Conservation (phyloP, 352 stramenopile species). For the Plasmopara viticola region DNA sequence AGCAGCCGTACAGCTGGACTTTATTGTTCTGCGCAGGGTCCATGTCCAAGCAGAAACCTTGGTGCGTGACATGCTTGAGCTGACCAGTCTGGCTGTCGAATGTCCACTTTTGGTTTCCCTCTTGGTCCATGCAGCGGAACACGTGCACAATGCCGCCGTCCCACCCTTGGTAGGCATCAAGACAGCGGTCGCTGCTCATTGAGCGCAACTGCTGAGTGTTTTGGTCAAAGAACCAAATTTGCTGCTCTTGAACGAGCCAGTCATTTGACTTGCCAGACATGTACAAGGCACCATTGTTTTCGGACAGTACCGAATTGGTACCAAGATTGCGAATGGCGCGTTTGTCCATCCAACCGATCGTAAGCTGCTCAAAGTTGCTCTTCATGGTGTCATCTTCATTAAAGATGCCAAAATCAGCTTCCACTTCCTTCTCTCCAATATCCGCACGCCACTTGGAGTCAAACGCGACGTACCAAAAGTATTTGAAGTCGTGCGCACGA, state of each 20-base stretch:
- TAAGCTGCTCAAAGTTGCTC: constrained; percentile 41
- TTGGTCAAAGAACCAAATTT: constrained; percentile 62
- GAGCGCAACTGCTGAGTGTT: constrained; percentile 46
- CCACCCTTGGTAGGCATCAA: constrained; percentile 48
- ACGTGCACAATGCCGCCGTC: constrained; percentile 49
- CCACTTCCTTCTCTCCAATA: constrained; percentile 43
- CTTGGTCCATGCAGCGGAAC: constrained; percentile 43
- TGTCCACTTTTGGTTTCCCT: constrained; percentile 63
- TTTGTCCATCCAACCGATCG: constrained; percentile 25
- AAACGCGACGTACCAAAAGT: constrained; percentile 74
- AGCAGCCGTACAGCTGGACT: constrained; percentile 56
- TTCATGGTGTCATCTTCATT: constrained; percentile 48
- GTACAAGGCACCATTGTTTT: constrained; percentile 30
- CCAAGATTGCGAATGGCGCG: constrained; percentile 28
- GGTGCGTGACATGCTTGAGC: constrained; percentile 37
- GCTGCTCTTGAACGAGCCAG: constrained; percentile 46
- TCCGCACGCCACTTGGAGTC: constrained; percentile 53
- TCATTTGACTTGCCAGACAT: constrained; percentile 36
- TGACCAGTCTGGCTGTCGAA: constrained; percentile 42
- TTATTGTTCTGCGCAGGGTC: constrained; percentile 41
- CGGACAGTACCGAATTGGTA: constrained; percentile 29
- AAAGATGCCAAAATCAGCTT: constrained; percentile 63
- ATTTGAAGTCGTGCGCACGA: constrained; percentile 36
- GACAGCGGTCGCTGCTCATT: constrained; percentile 58
- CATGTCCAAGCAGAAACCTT: constrained; percentile 54